Evolutionary conservation across 345 rosid genomes (phyloP), one percentile per base, ranked within the genome.

Genomic region (Populus ilicifolia): DNA sequence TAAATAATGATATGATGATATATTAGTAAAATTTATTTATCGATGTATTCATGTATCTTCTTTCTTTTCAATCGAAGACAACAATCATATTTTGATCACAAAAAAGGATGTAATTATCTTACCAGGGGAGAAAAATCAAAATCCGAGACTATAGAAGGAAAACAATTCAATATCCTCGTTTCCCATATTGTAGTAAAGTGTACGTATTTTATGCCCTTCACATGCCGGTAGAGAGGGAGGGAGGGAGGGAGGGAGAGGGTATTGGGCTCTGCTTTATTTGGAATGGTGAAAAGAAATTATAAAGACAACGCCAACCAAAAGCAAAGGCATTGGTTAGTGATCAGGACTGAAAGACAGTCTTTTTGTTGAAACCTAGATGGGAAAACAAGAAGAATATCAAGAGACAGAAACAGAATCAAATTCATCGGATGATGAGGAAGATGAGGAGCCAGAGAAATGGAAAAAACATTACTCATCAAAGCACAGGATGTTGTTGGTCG

Each of bases 401-500:
- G 72, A 43, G 38, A 43, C 67, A 8, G 72, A 25, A 35, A n/a
- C 67, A 18, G 74, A 67, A 36, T 46, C 38, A 27, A 38, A 35
- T 21, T 66, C 23, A n/a, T 59, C 48, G 11, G 69, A 27, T n/a
- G 72, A 67, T 0, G 72, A 75, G 0, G 78, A 67, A 8, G 72
- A 39, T 0, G 66, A 52, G 33, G 78, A 25, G 17, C 65, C 74
- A 1, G 86, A 87, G 56, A 90, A 78, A 77, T 84, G 79, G 88
- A 69, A 70, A 48, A 77, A 61, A 29, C 87, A 87, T 73, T 87
- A 89, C 77, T 82, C 89, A 75, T 86, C 86, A 70, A 74, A 76
- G 73, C 91, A 88, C 13, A 65, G 83, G 78, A 87, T 89, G 12
- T 69, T 90, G 44, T 77, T 89, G 39, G 89, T 89, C 0, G 91